Percentiles rank a stretch among this genome's conserved stretches.
These are phyloP conservation scores for Marasmius tenuissimus DNA, from an alignment of 1,284 basidiomycete genomes.

Conservation along the genomic window DNA sequence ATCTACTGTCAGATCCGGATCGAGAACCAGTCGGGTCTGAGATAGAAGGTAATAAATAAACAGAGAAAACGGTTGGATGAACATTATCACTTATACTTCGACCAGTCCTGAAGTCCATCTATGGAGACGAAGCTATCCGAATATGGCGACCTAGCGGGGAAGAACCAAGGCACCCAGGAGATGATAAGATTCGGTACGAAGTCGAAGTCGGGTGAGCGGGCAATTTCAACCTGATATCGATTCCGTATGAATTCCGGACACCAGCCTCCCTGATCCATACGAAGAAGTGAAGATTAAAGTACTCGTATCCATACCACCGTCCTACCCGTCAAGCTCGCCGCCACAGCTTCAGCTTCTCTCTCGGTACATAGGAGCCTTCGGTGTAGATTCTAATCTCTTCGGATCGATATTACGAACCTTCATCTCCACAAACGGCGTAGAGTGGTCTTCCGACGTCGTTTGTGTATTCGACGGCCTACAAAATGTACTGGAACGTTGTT, in stretches of 20 bases:
- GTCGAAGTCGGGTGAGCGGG: constrained; percentile 45
- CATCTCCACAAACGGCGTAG: constrained; percentile 74
- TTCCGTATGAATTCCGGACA: constrained; percentile 5
- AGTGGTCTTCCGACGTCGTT: constrained; percentile 72
- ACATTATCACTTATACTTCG: background rate
- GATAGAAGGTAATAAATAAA: constrained; percentile 53
- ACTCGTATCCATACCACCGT: constrained; percentile 71
- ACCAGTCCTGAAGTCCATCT: constrained; percentile 80
- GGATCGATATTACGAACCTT: constrained; percentile 81
- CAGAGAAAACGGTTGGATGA: constrained; percentile 9
- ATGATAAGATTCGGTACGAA: constrained; percentile 61
- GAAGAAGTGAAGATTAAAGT: constrained; percentile 61
- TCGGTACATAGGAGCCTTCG: constrained; percentile 80
- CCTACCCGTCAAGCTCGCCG: constrained; percentile 70
- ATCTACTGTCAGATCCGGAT: constrained; percentile 47
- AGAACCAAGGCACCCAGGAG: constrained; percentile 16
- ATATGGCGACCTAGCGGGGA: constrained; percentile 43
- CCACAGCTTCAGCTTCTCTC: constrained; percentile 87
- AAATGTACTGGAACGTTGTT: constrained; percentile 68
- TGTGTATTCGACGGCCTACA: constrained; percentile 90
- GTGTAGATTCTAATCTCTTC: constrained; percentile 71
- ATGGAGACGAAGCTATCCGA: constrained; percentile 66
- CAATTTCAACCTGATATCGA: constrained; percentile 11
- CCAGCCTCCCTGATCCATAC: constrained; percentile 55
- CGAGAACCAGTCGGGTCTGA: constrained; percentile 63